These are phyloP conservation scores for Paraconiothyrium brasiliense DNA, from an alignment of 2,329 filamentous ascomycete genomes.

Conservation along the genomic window DNA sequence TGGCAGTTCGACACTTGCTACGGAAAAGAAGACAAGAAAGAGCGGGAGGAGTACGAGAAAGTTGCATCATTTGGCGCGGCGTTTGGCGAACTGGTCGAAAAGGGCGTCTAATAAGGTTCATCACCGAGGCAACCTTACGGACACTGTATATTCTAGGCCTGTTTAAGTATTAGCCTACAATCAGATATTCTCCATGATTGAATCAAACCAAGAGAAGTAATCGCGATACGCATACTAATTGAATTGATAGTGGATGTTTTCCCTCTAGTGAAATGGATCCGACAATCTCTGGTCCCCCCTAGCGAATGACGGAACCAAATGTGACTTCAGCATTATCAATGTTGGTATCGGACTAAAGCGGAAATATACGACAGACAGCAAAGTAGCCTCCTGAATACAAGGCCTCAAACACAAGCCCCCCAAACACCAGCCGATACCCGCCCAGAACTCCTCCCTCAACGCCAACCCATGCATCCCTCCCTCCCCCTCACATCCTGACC, in stretches of 20 bases:
- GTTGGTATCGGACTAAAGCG: too few relatives aligned
- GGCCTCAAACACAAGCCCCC: background rate
- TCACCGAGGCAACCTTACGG: background rate
- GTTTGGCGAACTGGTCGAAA: constrained; percentile 36
- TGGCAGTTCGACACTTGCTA: constrained; percentile 6
- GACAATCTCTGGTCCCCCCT: too few relatives aligned
- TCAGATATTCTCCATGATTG: background rate
- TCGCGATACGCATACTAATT: background rate
- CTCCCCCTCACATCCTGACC: background rate
- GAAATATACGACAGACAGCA: background rate
- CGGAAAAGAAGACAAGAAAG: constrained; percentile 1
- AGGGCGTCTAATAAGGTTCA: constrained; percentile 12
- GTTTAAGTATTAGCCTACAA: background rate
- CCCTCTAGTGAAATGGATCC: background rate
- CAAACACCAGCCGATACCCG: background rate
- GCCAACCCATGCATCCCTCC: background rate
- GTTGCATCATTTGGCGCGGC: constrained; percentile 39
- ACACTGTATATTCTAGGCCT: background rate
- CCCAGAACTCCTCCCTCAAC: background rate
- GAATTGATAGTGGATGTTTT: too few relatives aligned
- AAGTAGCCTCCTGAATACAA: background rate
- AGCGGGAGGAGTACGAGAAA: constrained; percentile 1
- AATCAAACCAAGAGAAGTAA: background rate
- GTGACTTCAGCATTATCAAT: too few relatives aligned
- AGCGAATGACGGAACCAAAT: too few relatives aligned